Base-by-base conservation (phyloP, 495 filamentous ascomycete species). In the Ascodesmis nigricans region DNA sequence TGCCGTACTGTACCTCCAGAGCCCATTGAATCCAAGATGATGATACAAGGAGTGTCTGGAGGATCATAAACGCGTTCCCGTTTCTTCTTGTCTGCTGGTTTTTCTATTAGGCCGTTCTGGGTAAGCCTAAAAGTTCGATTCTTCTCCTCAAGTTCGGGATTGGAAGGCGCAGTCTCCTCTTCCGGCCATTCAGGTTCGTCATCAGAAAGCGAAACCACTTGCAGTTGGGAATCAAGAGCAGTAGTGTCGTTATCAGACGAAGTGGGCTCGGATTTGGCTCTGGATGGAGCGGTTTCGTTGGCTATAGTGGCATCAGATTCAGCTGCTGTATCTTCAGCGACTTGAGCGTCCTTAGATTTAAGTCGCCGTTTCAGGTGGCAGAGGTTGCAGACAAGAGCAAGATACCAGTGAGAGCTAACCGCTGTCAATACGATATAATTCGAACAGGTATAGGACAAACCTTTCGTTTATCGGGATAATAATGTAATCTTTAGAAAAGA, bases 371-470 rank as follows among this genome's bases (percentile, higher is more conserved):
- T 33, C 56, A 65, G 43, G 36, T 65, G 57, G 39, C 73, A 60
- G 2, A 84, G 63, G 47, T 95, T 92, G 67, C 79, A 91, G 21
- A 95, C 92, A 36, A 97, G 82, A 8, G 81, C 87, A 46, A 93
- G 57, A 56, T 87, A 95, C 87, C 87, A 97, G 52, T 97, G 87
- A 13, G 58, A 57, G 47, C 47, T 51, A 13, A 5, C 20, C 8
- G 29, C 19, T 14, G 24, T 51, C 35, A 51, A 43, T 33, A 16
- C 9, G 9, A 15, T 15, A 29, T 29, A n/a, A 3, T 11, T 23
- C 21, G 30, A 18, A 22, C 10, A 19, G 15, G 2, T 19, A 7
- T 19, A 22, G 11, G 17, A 38, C 36, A 20, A 23, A 51, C 48
- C 65, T 55, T 43, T 93, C 78, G 48, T 91, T 84, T 52, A 97